phyloP scores from a whole-genome alignment of 139 green algal genomes.

The Chlamydomonas applanata region DNA sequence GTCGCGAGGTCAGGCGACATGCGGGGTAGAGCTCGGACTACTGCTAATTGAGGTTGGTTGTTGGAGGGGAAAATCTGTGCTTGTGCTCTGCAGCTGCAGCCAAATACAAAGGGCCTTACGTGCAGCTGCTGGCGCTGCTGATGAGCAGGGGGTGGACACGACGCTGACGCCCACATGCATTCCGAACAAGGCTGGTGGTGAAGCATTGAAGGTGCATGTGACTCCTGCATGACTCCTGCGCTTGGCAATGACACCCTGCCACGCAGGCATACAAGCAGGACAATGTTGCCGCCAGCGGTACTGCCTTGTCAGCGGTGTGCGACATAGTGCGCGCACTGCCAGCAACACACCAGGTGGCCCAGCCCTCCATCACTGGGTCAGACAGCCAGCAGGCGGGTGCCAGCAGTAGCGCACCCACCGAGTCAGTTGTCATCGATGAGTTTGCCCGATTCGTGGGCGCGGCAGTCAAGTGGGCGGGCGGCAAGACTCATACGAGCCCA shows the following conservation, averaged over 20 bases:
- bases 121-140: no score
- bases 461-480: slow-evolving; percentile 42
- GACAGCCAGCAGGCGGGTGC: not conserved
- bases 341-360: not conserved
- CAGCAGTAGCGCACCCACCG: not conserved
- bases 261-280: slow-evolving; percentile 20
- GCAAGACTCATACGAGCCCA: not conserved
- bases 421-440: slow-evolving; percentile 23
- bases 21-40: slow-evolving; percentile 56
- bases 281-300: not conserved
- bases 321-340: slow-evolving; percentile 6
- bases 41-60: slow-evolving; percentile 47
- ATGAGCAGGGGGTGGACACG: no score
- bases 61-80: no score
- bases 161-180: no score
- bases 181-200: no score
- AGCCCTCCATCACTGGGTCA: not conserved
- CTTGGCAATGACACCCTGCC: not conserved
- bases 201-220: no score
- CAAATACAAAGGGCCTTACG: no score
- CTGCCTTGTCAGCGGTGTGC: not conserved
- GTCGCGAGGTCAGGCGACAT: slow-evolving; percentile 45
- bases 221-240: not conserved
- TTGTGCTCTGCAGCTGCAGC: no score
- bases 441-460: slow-evolving; percentile 25